phyloP scores from a whole-genome alignment of 192 early-diverging fungal genomes.

The Backusella mclennaniae region DNA sequence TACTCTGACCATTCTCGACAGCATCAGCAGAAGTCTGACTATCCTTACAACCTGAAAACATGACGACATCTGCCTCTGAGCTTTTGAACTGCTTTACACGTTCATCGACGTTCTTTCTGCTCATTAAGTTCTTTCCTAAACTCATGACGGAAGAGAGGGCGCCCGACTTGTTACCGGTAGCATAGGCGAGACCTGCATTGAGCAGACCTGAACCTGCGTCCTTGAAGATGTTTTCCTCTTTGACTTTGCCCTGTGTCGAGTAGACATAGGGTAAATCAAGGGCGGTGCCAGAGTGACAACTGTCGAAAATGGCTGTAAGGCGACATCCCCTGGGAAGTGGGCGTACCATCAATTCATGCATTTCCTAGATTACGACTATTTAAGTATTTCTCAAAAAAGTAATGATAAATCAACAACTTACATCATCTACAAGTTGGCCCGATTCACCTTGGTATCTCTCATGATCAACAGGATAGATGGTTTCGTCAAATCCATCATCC shows the following conservation, averaged over 20 bases:
- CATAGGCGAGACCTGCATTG: conserved; percentile 49
- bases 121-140: conserved; percentile 47
- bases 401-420: conserved; percentile 4
- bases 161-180: conserved; percentile 42
- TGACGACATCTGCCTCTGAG: conserved; percentile 68
- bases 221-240: conserved; percentile 44
- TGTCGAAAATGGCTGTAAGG: conserved; percentile 83
- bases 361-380: conserved; percentile 7
- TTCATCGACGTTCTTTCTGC: conserved; percentile 31
- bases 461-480: conserved; percentile 68
- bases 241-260: conserved; percentile 59
- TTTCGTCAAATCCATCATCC: conserved; percentile 76
- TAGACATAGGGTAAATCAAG: conserved; percentile 82
- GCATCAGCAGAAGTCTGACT: conserved; percentile 80
- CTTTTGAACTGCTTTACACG: conserved; percentile 37
- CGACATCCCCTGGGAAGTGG: conserved; percentile 63
- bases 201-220: conserved; percentile 44
- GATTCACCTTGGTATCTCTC: conserved; percentile 48
- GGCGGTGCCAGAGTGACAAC: conserved; percentile 81
- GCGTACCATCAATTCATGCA: conserved; percentile 76
- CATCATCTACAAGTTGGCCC: conserved; percentile 74
- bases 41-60: conserved; percentile 85
- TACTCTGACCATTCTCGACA: conserved; percentile 54
- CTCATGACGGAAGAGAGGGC: conserved; percentile 39
- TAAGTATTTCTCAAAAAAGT: background rate